Percentiles rank a stretch among this genome's conserved stretches.
These are phyloP conservation scores for Albugo candida DNA, from an alignment of 352 stramenopile species.

Conservation along the genomic window DNA sequence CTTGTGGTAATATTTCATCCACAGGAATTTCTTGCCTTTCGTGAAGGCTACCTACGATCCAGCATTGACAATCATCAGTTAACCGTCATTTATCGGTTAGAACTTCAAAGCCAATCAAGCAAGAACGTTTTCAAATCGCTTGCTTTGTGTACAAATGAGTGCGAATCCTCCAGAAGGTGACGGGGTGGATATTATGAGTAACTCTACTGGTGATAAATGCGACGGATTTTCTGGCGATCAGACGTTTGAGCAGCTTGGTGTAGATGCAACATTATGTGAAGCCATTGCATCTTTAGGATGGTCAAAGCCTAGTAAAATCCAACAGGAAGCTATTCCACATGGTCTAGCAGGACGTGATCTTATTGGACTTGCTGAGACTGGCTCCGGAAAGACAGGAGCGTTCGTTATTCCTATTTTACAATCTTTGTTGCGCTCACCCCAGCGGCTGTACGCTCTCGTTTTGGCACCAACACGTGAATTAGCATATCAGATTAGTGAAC, in stretches of 20 bases:
- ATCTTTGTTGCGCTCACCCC: slow-evolving; percentile 76
- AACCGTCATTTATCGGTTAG: no score
- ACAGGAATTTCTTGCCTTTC: no score
- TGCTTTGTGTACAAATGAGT: no score
- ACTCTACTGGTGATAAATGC: no score
- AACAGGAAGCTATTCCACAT: slow-evolving; percentile 84
- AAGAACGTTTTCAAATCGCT: no score
- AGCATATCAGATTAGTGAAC: slow-evolving; percentile 91
- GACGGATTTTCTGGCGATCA: not conserved
- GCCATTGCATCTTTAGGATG: slow-evolving; percentile 86
- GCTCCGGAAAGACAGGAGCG: slow-evolving; percentile 88
- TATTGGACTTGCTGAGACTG: slow-evolving; percentile 92
- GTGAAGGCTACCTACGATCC: no score
- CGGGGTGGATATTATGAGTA: no score
- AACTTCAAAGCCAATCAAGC: no score
- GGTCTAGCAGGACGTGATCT: slow-evolving; percentile 90
- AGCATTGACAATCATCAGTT: no score
- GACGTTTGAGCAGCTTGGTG: slow-evolving; percentile 81
- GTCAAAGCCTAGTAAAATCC: slow-evolving; percentile 88
- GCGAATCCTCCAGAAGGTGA: no score
- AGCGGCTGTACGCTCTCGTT: slow-evolving; percentile 82
- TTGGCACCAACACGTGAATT: slow-evolving; percentile 88
- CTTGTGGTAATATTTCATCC: no score
- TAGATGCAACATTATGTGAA: slow-evolving; percentile 82
- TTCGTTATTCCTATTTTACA: slow-evolving; percentile 91